phyloP scores from a whole-genome alignment of 148 eudicot genomes.

The Beta vulgaris region DNA sequence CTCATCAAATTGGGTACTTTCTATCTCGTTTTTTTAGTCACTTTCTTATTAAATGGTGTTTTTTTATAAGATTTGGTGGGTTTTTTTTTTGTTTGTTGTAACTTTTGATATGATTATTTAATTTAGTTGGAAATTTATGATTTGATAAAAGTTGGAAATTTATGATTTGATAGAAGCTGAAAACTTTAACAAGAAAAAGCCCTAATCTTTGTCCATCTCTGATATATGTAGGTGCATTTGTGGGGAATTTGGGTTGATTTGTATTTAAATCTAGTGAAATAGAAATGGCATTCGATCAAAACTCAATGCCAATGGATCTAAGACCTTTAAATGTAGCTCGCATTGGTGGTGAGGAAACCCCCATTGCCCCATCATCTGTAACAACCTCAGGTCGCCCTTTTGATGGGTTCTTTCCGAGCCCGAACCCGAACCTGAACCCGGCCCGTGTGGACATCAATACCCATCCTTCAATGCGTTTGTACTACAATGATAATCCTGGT shows the following conservation, averaged over 20 bases:
- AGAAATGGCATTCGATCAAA: slow-evolving; percentile 70
- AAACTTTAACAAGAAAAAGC: slow-evolving; percentile 7
- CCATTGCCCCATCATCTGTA: slow-evolving; percentile 39
- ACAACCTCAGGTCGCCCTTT: slow-evolving; percentile 40
- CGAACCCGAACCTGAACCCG: slow-evolving; percentile 29
- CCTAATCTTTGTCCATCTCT: slow-evolving; percentile 24
- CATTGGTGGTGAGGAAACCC: slow-evolving; percentile 50
- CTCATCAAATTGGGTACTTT: slow-evolving; percentile 10
- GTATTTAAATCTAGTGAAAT: background rate
- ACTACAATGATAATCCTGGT: slow-evolving; percentile 44
- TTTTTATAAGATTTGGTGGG: background rate
- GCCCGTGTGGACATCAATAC: slow-evolving; percentile 38
- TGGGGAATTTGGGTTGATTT: background rate
- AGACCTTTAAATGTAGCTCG: slow-evolving; percentile 52
- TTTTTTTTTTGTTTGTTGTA: background rate
- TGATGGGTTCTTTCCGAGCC: slow-evolving; percentile 37
- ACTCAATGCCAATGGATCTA: slow-evolving; percentile 56
- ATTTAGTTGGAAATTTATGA: background rate
- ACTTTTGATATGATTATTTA: background rate
- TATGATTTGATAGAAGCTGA: background rate
- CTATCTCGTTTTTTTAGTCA: background rate
- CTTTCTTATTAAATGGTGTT: background rate
- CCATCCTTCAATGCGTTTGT: slow-evolving; percentile 43
- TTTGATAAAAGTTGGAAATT: background rate
- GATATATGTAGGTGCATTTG: slow-evolving; percentile 7